A percentile compares a stretch with the other conserved stretches of the same genome.
These are phyloP conservation scores for Mallotus japonicus DNA, from an alignment of 441 rosid genomes.

Conservation along the genomic window DNA sequence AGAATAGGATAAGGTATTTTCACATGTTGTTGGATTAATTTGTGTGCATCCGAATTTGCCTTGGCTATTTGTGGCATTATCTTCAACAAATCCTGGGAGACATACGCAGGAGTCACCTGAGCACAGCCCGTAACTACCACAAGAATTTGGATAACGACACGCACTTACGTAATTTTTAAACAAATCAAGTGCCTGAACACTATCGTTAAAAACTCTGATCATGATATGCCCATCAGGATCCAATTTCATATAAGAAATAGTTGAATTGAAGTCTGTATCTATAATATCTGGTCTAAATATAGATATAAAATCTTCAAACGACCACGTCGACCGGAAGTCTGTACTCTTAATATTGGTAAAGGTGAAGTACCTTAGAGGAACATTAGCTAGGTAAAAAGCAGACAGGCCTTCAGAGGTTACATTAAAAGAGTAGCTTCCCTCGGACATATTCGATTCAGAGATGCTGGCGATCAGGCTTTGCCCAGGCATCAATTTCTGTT, in stretches of 20 bases:
- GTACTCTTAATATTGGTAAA: neutral
- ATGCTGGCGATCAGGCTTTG: neutral
- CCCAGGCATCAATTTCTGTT: neutral
- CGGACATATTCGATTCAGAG: neutral
- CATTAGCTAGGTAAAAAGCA: slow-evolving; percentile 12
- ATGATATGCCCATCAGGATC: slow-evolving; percentile 18
- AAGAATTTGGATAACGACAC: slow-evolving; percentile 14
- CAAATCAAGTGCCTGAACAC: neutral
- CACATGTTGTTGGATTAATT: neutral
- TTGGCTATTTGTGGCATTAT: neutral
- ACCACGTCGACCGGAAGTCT: neutral
- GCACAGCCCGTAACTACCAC: slow-evolving; percentile 18
- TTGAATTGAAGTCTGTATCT: too few relatives aligned
- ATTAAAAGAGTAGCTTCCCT: neutral
- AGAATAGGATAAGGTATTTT: neutral
- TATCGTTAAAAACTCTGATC: neutral
- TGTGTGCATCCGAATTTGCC: neutral
- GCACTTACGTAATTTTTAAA: neutral
- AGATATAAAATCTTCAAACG: neutral
- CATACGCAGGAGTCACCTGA: neutral
- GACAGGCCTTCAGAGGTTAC: neutral
- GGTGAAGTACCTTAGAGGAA: neutral
- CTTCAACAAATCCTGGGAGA: neutral
- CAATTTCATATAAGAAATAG: neutral
- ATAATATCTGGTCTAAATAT: too few relatives aligned